Evolutionary conservation across 768 basidiomycete species (phyloP).

Genomic region (Naganishia antarctica): DNA sequence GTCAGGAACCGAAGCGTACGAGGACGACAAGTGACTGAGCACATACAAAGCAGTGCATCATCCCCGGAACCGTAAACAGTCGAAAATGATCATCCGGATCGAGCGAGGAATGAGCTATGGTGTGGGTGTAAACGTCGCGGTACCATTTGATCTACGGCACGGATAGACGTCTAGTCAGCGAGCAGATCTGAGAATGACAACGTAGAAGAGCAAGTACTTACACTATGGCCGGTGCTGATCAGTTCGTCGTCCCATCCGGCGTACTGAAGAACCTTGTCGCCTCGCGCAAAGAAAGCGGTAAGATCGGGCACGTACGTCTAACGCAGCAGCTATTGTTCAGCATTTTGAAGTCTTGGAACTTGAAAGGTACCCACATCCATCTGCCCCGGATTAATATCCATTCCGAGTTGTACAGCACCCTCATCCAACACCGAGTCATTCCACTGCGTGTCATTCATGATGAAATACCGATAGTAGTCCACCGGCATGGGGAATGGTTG

Average conservation of each 20-base stretch:
- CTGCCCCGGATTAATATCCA: not conserved
- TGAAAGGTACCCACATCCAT: conserved; percentile 1
- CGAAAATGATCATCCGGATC: not conserved
- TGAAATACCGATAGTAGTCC: conserved; percentile 10
- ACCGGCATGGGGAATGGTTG: conserved; percentile 2
- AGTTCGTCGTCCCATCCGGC: conserved; percentile 16
- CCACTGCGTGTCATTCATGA: conserved; percentile 10
- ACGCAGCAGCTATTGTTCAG: not conserved
- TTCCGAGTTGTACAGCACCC: not conserved
- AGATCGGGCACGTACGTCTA: not conserved
- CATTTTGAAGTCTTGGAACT: no score
- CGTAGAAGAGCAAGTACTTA: not conserved
- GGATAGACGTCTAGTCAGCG: not conserved
- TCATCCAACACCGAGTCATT: not conserved
- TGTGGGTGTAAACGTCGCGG: not conserved
- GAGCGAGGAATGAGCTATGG: not conserved
- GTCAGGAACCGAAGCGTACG: no score
- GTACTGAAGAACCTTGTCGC: not conserved
- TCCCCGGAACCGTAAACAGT: not conserved
- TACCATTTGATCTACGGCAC: not conserved
- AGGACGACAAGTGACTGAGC: no score
- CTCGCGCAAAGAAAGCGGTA: conserved; percentile 6
- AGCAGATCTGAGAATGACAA: not conserved
- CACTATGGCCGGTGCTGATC: not conserved
- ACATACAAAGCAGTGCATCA: conserved; percentile 8